Evolutionary conservation across 345 rosid genomes (phyloP).

Genomic region (Ricinus communis): DNA sequence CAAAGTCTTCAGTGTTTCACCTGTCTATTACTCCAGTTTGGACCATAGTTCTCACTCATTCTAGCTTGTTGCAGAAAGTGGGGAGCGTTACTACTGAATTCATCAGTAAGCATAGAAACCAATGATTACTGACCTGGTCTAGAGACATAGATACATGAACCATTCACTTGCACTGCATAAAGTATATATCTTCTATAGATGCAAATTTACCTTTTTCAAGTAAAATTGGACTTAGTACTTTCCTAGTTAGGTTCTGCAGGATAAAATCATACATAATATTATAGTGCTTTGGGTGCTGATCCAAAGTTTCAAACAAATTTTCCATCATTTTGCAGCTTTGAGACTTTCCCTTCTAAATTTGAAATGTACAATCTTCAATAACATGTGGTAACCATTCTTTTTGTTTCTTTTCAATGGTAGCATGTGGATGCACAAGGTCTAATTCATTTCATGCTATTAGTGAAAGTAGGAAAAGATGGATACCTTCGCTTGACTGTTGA

Average conservation of each 20-base stretch:
- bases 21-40: slow-evolving; percentile 27
- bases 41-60: slow-evolving; percentile 27
- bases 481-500: neutral
- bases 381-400: neutral
- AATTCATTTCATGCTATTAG: neutral
- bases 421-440: neutral
- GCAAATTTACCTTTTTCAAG: neutral
- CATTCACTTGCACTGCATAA: neutral
- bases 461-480: neutral
- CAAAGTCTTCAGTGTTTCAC: slow-evolving; percentile 13
- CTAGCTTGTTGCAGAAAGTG: slow-evolving; percentile 36
- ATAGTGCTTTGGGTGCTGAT: neutral
- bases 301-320: neutral
- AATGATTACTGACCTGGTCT: neutral
- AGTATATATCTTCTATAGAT: neutral
- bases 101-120: slow-evolving; percentile 30
- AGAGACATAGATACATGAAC: neutral
- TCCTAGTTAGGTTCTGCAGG: neutral
- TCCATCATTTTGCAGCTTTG: neutral
- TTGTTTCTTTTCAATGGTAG: neutral
- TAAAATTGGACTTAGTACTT: neutral
- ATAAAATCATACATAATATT: neutral
- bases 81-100: slow-evolving; percentile 28
- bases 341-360: neutral
- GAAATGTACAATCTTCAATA: neutral